Conservation (phyloP, 352 stramenopile species). For the Phytopythium kandeliae region DNA sequence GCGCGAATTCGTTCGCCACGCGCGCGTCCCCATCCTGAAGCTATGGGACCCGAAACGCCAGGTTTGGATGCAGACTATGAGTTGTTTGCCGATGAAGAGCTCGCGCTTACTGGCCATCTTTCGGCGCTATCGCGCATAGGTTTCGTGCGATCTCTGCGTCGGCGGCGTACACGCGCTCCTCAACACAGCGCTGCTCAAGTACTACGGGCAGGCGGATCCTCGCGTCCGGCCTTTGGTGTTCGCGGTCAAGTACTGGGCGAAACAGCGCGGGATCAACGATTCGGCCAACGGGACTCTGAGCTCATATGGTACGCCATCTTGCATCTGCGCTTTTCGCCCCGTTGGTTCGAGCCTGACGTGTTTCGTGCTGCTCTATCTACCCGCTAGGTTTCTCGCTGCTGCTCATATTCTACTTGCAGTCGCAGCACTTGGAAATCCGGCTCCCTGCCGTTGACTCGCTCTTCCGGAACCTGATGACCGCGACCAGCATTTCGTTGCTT, state of each 20-base stretch:
- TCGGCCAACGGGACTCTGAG: slow-evolving; percentile 94
- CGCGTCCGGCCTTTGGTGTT: slow-evolving; percentile 91
- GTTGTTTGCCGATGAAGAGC: too few species aligned
- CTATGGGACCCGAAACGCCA: slow-evolving; percentile 60
- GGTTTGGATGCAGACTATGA: slow-evolving; percentile 10
- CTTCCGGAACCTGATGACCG: slow-evolving; percentile 68
- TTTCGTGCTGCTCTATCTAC: not conserved
- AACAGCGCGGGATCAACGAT: slow-evolving; percentile 96
- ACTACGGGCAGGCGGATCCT: slow-evolving; percentile 63
- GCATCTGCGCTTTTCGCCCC: not conserved
- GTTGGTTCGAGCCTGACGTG: slow-evolving; percentile 6
- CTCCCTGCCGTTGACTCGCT: slow-evolving; percentile 36
- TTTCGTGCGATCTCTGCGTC: slow-evolving; percentile 71
- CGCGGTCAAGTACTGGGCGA: slow-evolving; percentile 98
- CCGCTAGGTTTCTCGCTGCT: slow-evolving; percentile 91
- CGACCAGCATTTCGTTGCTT: slow-evolving; percentile 88
- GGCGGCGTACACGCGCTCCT: slow-evolving; percentile 63
- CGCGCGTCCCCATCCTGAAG: slow-evolving; percentile 75
- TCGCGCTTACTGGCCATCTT: not conserved
- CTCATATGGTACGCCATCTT: slow-evolving; percentile 85
- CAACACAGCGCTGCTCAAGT: slow-evolving; percentile 78
- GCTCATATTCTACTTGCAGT: slow-evolving; percentile 96
- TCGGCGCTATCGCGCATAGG: slow-evolving; percentile 12
- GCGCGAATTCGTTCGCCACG: slow-evolving; percentile 62
- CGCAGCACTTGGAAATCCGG: slow-evolving; percentile 39